phyloP scores from a whole-genome alignment of 2,329 filamentous ascomycete genomes.

The Epichloe amarillans region DNA sequence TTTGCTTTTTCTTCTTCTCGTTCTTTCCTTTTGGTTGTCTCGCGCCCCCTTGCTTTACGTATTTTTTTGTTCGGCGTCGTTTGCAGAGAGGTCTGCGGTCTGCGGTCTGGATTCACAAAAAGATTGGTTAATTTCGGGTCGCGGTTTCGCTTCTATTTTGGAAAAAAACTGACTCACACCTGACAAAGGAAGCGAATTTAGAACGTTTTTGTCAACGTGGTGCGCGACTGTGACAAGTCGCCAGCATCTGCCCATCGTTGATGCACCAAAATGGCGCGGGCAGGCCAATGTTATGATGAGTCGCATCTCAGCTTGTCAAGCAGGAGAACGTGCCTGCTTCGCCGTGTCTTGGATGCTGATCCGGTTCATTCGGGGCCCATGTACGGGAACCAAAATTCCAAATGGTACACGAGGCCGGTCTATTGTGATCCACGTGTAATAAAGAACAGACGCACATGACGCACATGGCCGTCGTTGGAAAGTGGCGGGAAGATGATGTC shows the following conservation, averaged over 20 bases:
- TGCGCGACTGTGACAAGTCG: no score
- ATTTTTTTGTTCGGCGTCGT: background rate
- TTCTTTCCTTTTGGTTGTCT: no score
- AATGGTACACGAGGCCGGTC: no score
- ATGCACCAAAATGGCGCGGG: no score
- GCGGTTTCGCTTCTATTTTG: background rate
- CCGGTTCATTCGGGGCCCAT: background rate
- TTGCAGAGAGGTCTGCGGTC: background rate
- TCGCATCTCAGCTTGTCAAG: no score
- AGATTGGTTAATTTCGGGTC: background rate
- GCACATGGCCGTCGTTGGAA: background rate
- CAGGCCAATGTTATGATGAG: no score
- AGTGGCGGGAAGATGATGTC: no score
- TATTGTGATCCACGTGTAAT: background rate
- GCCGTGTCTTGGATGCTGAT: background rate
- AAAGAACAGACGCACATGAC: background rate
- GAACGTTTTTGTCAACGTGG: no score
- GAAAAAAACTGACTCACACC: background rate
- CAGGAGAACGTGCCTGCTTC: background rate
- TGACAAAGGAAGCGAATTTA: no score
- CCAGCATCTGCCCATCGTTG: no score
- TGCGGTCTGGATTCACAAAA: background rate
- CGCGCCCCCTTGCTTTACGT: background rate
- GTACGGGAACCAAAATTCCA: no score
- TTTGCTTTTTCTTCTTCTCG: no score